Conservation (phyloP, 1,139 yeast species). For the Yamadazyma triangularis region DNA sequence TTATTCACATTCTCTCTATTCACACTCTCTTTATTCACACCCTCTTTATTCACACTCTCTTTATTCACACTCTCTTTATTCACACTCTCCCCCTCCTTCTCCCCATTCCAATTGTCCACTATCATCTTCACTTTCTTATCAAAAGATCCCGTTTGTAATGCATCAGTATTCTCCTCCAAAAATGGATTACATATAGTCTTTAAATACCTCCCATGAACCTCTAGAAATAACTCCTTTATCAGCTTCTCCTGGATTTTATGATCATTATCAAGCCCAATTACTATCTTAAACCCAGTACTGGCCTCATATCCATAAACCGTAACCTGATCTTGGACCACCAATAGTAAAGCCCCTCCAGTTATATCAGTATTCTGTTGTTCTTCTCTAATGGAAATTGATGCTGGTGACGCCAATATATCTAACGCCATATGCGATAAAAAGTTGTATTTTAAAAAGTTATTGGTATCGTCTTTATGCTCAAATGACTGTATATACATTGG, state of each 20-base stretch:
- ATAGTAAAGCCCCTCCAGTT: conserved; percentile 28
- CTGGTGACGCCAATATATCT: conserved; percentile 56
- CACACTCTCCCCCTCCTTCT: no score
- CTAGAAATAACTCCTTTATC: conserved; percentile 31
- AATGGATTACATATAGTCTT: conserved; percentile 57
- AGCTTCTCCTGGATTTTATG: conserved; percentile 5
- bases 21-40: no score
- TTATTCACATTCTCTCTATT: no score
- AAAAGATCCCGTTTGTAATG: conserved; percentile 31
- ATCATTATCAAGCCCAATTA: conserved; percentile 39
- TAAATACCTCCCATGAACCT: conserved; percentile 47
- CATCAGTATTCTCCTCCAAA: conserved; percentile 26
- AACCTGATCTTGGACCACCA: conserved; percentile 59
- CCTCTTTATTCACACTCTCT: no score
- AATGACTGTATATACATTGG: conserved; percentile 60
- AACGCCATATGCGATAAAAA: conserved; percentile 65
- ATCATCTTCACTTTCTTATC: conserved; percentile 32
- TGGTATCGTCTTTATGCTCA: conserved; percentile 24
- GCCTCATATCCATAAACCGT: conserved; percentile 61
- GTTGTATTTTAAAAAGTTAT: conserved; percentile 53
- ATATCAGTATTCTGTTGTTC: conserved; percentile 27
- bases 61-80: no score
- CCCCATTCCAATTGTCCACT: conserved; percentile 30
- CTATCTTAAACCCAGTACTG: conserved; percentile 55
- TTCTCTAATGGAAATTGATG: conserved; percentile 35